These are phyloP conservation scores for Pseudisothecium myosuroides DNA, from an alignment of 225 moss, liverwort and hornwort species.

Conservation along the genomic window DNA sequence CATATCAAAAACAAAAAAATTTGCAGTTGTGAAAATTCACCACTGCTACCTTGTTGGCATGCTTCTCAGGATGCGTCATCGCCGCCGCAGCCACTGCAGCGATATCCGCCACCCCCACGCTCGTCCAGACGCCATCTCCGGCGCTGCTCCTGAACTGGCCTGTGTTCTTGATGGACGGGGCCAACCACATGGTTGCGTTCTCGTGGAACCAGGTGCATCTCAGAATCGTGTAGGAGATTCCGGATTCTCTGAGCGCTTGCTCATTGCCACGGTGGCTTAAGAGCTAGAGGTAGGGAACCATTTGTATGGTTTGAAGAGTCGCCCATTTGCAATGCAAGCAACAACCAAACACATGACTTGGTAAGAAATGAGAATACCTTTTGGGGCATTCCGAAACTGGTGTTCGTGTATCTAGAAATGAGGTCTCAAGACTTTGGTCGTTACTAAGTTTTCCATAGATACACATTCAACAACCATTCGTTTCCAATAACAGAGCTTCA, in stretches of 20 bases:
- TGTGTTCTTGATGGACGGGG: not conserved
- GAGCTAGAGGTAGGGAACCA: not conserved
- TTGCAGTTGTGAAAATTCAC: not conserved
- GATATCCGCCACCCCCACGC: not conserved
- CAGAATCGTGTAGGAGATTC: not conserved
- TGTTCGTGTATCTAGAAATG: too few relatives aligned
- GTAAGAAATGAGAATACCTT: not conserved
- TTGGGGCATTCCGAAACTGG: not conserved
- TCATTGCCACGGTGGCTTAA: not conserved
- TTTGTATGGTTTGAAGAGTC: not conserved
- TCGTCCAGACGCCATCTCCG: not conserved
- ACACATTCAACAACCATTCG: not conserved
- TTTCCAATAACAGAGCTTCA: not conserved
- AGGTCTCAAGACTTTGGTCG: not conserved
- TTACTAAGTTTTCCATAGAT: not conserved
- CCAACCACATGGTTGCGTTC: not conserved
- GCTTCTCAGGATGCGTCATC: not conserved
- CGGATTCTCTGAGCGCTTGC: not conserved
- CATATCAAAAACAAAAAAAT: not conserved
- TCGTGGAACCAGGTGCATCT: not conserved
- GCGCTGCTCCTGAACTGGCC: constrained; percentile 8
- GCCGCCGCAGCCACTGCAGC: not conserved
- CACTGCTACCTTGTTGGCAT: not conserved
- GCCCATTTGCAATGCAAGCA: not conserved
- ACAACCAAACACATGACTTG: not conserved